Base-by-base conservation (phyloP, 2,329 filamentous ascomycete genomes). In the Alternaria sp. region DNA sequence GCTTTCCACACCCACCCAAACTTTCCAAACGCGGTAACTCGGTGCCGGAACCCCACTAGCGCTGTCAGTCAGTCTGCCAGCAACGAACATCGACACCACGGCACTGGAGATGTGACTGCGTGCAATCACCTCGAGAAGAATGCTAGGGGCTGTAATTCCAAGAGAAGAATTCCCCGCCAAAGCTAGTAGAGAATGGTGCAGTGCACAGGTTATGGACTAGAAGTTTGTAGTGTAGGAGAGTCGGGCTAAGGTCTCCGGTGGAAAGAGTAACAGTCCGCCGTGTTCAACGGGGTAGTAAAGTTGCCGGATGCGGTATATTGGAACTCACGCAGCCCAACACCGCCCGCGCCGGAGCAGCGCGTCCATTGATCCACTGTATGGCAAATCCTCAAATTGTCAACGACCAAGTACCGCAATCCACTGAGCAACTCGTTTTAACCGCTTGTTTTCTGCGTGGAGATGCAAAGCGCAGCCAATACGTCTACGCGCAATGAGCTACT, bases 151-250 rank as follows among this genome's bases (percentile, higher is more conserved):
- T 30, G 11, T 14, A 14, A 30, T 14, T 6, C 12, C 0, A 30
- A 30, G 28, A 33, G 15, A 6, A 41, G 33, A 30, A 41, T 41
- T 41, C 18, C 1, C 33, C 33, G 33, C 15, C 3, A 0, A 5
- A 41, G 4, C 3, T 10, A 10, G 33, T 10, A 3, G 15, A 9
- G 5, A 41, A 9, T 10, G 8, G 63, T 60, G 58, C 45, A 57
- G 43, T 25, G 58, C 58, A 61, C 66, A 68, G 67, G 59, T 69
- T 72, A 67, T 59, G 50, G 18, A 60, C 33, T 37, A 28, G 61
- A 5, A 41, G 59, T 62, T 62, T 53, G 58, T 57, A 55, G 47
- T 61, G 25, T 50, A 20, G 25, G 47, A 30, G n/a, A 20, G 47
- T 30, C 26, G n/a, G 25, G 11, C 25, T 20, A 21, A 50, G 23